Evolutionary conservation across 306 rosid species (phyloP), one percentile per base, ranked within the genome.

Genomic region (Lathyrus tuberosus): DNA sequence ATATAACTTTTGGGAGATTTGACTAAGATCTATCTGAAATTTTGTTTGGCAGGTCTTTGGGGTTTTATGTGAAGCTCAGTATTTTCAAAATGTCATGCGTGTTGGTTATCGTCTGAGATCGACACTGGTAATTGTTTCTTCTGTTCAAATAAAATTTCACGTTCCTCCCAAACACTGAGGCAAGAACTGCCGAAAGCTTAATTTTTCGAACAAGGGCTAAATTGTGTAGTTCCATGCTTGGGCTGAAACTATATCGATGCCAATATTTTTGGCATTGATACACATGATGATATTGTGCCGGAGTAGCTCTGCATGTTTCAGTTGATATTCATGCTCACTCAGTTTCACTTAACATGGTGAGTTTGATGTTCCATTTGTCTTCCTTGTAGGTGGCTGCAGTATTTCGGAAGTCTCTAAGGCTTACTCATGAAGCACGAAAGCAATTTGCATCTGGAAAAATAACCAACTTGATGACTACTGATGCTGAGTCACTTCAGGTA

Each of bases 21-120:
- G 22, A 74, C 72, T 67, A 57, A 54, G 69, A 54, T 53, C 61
- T 31, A 26, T 69, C 43, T 57, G 42, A 81, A 69, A 64, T 76
- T 78, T 69, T 83, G 57, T 77, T 56, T 63, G 48, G 38, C 81
- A 94, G 98, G 84, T 79, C 63, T 54, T 79, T 22, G 99, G 99
- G 56, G 99, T 94, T 54, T 77, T 94, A 76, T 86, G 51, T 63
- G 99, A 94, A 88, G 99, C 95, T 75, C 99, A 94, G 67, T 94
- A 94, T 82, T 94, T 94, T 83, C 99, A 94, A 83, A 91, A 94
- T 77, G 97, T 88, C 65, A 91, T 94, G 92, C 96, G 99, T 35
- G 91, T 87, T 84, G 99, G 96, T 73, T 94, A 5, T 28, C 82
- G 95, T 71, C 76, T 94, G 67, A 84, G 95, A 72, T 81, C 99